phyloP scores from a whole-genome alignment of 257 asterid genomes.

The Mitragyna speciosa region DNA sequence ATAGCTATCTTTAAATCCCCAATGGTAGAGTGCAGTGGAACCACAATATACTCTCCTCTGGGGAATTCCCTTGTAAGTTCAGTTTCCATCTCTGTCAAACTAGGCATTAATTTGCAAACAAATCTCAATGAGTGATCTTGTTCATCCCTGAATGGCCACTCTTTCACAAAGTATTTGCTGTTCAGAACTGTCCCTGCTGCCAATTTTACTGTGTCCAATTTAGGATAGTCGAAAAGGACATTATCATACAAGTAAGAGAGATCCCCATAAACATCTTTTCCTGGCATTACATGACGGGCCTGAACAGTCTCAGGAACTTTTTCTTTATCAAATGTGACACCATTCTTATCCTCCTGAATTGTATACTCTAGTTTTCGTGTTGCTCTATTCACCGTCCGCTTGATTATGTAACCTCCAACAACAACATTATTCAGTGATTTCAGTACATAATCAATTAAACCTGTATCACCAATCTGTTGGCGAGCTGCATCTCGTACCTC shows the following conservation, averaged over 20 bases:
- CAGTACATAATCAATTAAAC: conserved; percentile 80
- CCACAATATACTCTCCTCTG: conserved; percentile 51
- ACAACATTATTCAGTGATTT: conserved; percentile 80
- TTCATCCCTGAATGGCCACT: conserved; percentile 79
- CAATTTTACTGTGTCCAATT: conserved; percentile 31
- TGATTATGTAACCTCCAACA: conserved; percentile 57
- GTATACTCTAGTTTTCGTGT: conserved; percentile 71
- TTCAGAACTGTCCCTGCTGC: conserved; percentile 55
- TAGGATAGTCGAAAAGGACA: conserved; percentile 44
- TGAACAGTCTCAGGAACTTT: conserved; percentile 19
- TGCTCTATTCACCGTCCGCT: conserved; percentile 58
- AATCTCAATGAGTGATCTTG: conserved; percentile 64
- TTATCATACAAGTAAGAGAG: conserved; percentile 43
- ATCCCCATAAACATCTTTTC: conserved; percentile 41
- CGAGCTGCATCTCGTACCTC: conserved; percentile 98
- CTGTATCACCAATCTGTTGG: conserved; percentile 84
- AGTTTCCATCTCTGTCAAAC: conserved; percentile 27
- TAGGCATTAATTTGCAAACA: conserved; percentile 48
- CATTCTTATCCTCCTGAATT: conserved; percentile 53
- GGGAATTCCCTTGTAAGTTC: conserved; percentile 32
- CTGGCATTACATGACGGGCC: conserved; percentile 24
- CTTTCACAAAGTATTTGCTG: conserved; percentile 75
- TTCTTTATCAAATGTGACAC: conserved; percentile 20
- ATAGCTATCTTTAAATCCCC: conserved; percentile 63
- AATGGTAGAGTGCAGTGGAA: conserved; percentile 70